Conservation (phyloP, 1,139 yeast species). For the Hyphopichia burtonii region DNA sequence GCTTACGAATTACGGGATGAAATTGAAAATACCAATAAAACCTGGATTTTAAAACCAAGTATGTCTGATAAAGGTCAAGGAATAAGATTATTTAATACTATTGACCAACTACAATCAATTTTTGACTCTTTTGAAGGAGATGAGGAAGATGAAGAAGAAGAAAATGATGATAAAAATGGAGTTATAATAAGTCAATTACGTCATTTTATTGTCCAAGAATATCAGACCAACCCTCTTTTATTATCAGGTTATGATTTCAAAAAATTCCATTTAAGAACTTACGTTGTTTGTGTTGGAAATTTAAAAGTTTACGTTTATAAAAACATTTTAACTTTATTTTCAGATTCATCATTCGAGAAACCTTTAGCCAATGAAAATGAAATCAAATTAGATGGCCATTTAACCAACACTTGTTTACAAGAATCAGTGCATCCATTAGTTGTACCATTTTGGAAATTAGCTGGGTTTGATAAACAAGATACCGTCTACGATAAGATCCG, state of each 20-base stretch:
- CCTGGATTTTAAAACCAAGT: constrained; percentile 92
- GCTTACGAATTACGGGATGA: constrained; percentile 84
- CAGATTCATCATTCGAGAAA: constrained; percentile 52
- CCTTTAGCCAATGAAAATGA: constrained; percentile 28
- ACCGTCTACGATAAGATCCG: constrained; percentile 56
- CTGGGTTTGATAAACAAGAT: constrained; percentile 37
- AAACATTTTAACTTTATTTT: constrained; percentile 78
- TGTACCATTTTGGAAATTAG: constrained; percentile 62
- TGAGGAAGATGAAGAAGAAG: constrained; percentile 49
- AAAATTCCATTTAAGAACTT: constrained; percentile 87
- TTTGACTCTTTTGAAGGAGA: constrained; percentile 84
- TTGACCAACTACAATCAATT: constrained; percentile 76
- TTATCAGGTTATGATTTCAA: constrained; percentile 58
- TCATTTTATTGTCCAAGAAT: constrained; percentile 87
- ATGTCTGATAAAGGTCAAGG: constrained; percentile 99
- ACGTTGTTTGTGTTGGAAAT: constrained; percentile 76
- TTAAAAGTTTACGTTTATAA: constrained; percentile 75
- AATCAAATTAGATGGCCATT: constrained; percentile 63
- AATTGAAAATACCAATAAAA: constrained; percentile 57
- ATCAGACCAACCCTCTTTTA: constrained; percentile 65
- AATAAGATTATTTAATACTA: constrained; percentile 72
- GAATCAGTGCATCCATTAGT: constrained; percentile 51
- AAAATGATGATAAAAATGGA: constrained; percentile 45
- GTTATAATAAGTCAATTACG: constrained; percentile 83
- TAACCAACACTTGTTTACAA: constrained; percentile 93